Percentiles rank a stretch among this genome's conserved stretches.
Conservation (phyloP, 345 rosid genomes). For the Sisymbrium irio region DNA sequence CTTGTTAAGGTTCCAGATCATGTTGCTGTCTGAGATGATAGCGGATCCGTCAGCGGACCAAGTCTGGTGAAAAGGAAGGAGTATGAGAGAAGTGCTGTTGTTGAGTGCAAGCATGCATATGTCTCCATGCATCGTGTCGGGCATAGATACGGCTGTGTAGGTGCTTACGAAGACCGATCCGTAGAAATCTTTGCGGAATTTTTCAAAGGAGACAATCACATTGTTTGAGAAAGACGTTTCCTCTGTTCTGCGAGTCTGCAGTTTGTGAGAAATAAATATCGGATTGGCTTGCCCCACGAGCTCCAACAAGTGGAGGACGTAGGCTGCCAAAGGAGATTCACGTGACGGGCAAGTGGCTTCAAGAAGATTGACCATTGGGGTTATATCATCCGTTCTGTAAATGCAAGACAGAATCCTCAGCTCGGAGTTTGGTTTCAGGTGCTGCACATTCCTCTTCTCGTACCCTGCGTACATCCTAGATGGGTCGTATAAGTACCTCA, state of each 20-base stretch:
- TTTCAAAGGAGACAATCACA: constrained; percentile 36
- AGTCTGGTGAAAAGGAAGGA: constrained; percentile 56
- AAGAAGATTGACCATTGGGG: constrained; percentile 35
- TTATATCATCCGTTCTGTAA: constrained; percentile 44
- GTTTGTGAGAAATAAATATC: constrained; percentile 46
- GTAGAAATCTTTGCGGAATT: constrained; percentile 23
- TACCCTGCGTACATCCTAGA: constrained; percentile 50
- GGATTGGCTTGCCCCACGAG: constrained; percentile 51
- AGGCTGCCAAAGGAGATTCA: constrained; percentile 41
- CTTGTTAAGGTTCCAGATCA: constrained; percentile 37
- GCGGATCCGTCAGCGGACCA: constrained; percentile 41
- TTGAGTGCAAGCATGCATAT: constrained; percentile 54
- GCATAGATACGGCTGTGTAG: constrained; percentile 35
- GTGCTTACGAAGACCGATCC: constrained; percentile 31
- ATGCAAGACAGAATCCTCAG: constrained; percentile 48
- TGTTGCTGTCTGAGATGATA: constrained; percentile 34
- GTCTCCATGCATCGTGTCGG: constrained; percentile 57
- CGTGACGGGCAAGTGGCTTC: constrained; percentile 30
- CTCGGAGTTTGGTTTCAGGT: constrained; percentile 32
- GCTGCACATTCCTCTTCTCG: constrained; percentile 42
- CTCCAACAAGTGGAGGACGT: constrained; percentile 53
- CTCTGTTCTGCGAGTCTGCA: constrained; percentile 19
- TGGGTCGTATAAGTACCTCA: constrained; percentile 47
- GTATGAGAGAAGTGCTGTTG: constrained; percentile 41
- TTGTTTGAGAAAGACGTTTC: constrained; percentile 37